A percentile compares a stretch with the other conserved stretches of the same genome.
Evolutionary conservation across 169 alveolate species (phyloP).

Genomic region (Eimeria necatrix): DNA sequence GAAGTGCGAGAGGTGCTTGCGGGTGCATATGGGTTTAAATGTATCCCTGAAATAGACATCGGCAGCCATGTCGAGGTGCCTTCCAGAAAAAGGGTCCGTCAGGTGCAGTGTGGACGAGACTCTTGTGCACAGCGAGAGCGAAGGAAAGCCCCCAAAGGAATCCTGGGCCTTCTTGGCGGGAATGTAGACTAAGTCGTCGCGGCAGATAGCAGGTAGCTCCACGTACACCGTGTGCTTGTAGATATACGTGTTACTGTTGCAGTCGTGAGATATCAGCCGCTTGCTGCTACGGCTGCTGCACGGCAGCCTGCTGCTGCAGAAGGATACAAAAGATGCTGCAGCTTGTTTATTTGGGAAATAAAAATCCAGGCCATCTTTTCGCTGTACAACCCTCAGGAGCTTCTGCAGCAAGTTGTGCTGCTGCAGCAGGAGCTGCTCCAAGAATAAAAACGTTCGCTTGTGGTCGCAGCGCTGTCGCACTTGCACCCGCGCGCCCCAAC

Average conservation of each 20-base stretch:
- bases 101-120: conserved; percentile 89
- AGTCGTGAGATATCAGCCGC: conserved; percentile 88
- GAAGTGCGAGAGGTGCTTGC: conserved; percentile 74
- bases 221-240: conserved; percentile 95
- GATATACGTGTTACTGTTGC: conserved; percentile 90
- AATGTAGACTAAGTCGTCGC: conserved; percentile 97
- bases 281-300: not conserved
- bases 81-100: conserved; percentile 92
- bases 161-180: conserved; percentile 90
- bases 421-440: conserved; percentile 96
- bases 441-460: conserved; percentile 96
- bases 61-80: conserved; percentile 89
- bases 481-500: conserved; percentile 97
- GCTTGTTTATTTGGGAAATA: conserved; percentile 95
- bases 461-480: conserved; percentile 98
- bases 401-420: conserved; percentile 87
- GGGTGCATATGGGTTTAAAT: conserved; percentile 82
- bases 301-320: conserved; percentile 87
- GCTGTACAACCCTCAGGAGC: conserved; percentile 94
- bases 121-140: conserved; percentile 91
- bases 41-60: conserved; percentile 86
- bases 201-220: conserved; percentile 98
- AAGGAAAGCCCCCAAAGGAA: conserved; percentile 95
- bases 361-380: conserved; percentile 98
- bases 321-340: conserved; percentile 97